Base-by-base conservation (phyloP, 78 protist genomes). In the Bodo saltans region DNA sequence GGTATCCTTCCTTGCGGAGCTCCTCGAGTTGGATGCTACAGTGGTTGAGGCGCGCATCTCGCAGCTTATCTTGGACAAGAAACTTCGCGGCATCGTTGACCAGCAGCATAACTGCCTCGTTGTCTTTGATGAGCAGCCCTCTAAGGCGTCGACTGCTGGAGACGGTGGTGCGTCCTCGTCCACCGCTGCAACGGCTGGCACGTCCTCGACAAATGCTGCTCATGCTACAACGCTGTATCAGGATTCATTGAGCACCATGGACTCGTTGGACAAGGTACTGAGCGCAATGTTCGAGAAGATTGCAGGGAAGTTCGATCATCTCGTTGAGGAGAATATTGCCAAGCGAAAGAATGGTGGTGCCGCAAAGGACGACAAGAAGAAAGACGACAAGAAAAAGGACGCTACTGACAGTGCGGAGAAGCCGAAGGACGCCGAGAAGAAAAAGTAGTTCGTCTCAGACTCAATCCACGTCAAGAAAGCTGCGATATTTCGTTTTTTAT, bases 1-100 rank as follows among this genome's bases (percentile, higher is more conserved):
- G 84, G 88, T 93, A 1, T 53, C 92, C 21, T 94, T 93, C 92
- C 75, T 96, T 38, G 93, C 98, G 2, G 29, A 35, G 68, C 73
- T 92, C 35, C 91, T 97, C 84, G 70, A 83, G 25, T 87, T 97
- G 41, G 91, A 93, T 4, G 82, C 81, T 1, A 85, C 33, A 8
- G 78, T 76, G 11, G 95, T 95, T 11, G 97, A 97, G 79, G 75
- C 87, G 47, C 93, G 92, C 90, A 88, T 97, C 23, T 94, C 97
- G 37, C 92, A 95, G 67, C 96, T 97, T 98, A 97, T 97, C 69
- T 89, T 97, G 26, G 99, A 96, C 88, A 87, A 93, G 68, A 89
- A 93, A 71, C 88, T 96, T 74, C 68, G 47, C 74, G 99, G 99
- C 74, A 94, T 95, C 42, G 85, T 97, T 25, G 99, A 97, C 91